Conservation (phyloP, 768 basidiomycete species). For the Naematelia encephala region DNA sequence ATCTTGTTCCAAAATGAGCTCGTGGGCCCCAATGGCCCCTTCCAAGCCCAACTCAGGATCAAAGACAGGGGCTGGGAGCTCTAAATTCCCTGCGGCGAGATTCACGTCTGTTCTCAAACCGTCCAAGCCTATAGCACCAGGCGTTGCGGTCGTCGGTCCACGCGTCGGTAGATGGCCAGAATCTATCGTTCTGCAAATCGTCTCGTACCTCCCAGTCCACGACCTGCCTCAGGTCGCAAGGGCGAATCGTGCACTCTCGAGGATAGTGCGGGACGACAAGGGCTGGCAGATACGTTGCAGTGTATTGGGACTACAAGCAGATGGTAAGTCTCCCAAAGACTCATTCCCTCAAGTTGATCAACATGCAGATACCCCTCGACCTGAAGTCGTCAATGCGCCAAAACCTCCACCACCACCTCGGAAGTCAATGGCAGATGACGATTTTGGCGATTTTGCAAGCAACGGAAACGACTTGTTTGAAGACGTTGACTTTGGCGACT, state of each 20-base stretch:
- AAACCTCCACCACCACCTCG: slow-evolving; percentile 4
- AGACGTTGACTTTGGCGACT: slow-evolving; percentile 52
- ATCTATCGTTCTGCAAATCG: slow-evolving; percentile 69
- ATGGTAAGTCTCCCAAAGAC: not conserved
- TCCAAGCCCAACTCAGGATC: slow-evolving; percentile 56
- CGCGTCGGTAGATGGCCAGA: slow-evolving; percentile 68
- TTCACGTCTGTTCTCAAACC: slow-evolving; percentile 49
- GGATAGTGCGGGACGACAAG: slow-evolving; percentile 65
- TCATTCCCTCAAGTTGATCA: not conserved
- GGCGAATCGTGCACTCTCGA: slow-evolving; percentile 62
- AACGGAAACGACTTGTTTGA: slow-evolving; percentile 47
- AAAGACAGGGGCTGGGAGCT: not conserved
- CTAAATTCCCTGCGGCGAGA: slow-evolving; percentile 29
- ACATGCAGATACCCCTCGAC: slow-evolving; percentile 6
- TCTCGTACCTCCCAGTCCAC: slow-evolving; percentile 70
- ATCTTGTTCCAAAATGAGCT: slow-evolving; percentile 23
- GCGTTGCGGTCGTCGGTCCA: slow-evolving; percentile 15
- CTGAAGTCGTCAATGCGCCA: not conserved
- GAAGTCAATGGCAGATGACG: slow-evolving; percentile 64
- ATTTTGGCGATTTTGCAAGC: slow-evolving; percentile 78
- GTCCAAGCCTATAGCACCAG: slow-evolving; percentile 33
- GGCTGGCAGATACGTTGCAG: slow-evolving; percentile 75
- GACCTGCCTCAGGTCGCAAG: slow-evolving; percentile 75
- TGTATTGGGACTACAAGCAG: slow-evolving; percentile 53
- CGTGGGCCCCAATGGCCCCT: slow-evolving; percentile 26